phyloP scores from a whole-genome alignment of 306 rosid genomes.

The Pterocarpus santalinus region DNA sequence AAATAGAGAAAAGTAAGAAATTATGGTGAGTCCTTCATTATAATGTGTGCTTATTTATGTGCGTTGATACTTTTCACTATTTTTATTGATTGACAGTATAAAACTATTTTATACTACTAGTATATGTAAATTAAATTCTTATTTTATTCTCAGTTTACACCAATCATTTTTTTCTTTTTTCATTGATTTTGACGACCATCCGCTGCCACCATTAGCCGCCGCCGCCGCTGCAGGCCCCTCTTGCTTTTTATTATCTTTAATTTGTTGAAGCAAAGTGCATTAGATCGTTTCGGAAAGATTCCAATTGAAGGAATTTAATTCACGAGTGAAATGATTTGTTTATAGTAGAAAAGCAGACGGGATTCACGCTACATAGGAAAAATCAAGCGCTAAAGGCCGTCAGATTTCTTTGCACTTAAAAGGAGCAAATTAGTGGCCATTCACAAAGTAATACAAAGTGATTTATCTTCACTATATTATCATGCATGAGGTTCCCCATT shows the following conservation, averaged over 20 bases:
- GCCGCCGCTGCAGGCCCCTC: constrained; percentile 27
- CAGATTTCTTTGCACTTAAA: constrained; percentile 12
- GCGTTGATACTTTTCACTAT: no score
- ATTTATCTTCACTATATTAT: constrained; percentile 30
- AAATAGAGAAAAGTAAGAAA: no score
- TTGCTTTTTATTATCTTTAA: constrained; percentile 44
- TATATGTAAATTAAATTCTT: no score
- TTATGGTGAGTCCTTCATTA: no score
- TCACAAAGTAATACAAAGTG: constrained; percentile 31
- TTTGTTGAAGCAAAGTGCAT: constrained; percentile 61
- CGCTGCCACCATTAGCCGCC: no score
- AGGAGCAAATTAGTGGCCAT: constrained; percentile 17
- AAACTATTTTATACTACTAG: no score
- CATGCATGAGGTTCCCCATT: constrained; percentile 56
- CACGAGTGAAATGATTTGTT: background rate
- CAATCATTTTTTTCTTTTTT: no score
- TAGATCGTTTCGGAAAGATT: constrained; percentile 44
- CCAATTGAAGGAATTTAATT: constrained; percentile 17
- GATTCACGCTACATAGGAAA: constrained; percentile 29
- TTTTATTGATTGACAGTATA: no score
- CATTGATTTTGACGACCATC: no score
- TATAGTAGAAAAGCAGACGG: constrained; percentile 44
- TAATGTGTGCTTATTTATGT: no score
- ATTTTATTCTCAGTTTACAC: no score
- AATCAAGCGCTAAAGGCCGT: constrained; percentile 40